Conservation (phyloP, 164 flowering plant genomes). For the Annona cherimola region DNA sequence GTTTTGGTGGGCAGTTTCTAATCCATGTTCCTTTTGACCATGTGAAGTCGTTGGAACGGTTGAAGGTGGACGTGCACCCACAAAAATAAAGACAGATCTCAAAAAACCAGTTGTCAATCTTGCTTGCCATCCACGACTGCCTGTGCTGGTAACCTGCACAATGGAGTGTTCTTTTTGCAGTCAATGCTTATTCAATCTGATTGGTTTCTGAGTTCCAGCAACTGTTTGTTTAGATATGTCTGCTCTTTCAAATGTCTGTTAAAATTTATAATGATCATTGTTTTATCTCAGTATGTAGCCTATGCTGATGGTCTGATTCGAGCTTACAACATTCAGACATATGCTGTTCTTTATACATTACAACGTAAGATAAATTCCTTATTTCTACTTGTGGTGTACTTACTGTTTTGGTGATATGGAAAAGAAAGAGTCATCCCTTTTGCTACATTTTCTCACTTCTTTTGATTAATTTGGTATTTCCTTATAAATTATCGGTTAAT, state of each 20-base stretch:
- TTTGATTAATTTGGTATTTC: background rate
- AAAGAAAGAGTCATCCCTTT: background rate
- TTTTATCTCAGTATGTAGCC: constrained; percentile 76
- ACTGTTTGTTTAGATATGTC: background rate
- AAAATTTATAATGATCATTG: constrained; percentile 6
- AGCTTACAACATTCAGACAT: constrained; percentile 92
- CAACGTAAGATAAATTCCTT: constrained; percentile 61
- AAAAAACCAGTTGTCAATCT: constrained; percentile 96
- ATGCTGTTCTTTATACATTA: constrained; percentile 90
- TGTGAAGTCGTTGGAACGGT: constrained; percentile 91
- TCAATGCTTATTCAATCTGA: background rate
- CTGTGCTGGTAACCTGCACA: constrained; percentile 62
- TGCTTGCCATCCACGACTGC: constrained; percentile 98
- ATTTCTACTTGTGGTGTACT: background rate
- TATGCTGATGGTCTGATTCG: constrained; percentile 95
- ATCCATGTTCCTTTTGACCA: constrained; percentile 17
- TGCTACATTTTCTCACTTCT: background rate
- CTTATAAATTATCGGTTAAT: too few species aligned
- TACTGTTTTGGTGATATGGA: background rate
- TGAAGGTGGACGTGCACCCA: constrained; percentile 95
- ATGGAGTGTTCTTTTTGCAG: background rate
- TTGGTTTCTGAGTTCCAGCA: background rate
- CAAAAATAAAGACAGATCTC: constrained; percentile 94
- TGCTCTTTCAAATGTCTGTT: background rate
- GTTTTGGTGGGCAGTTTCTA: constrained; percentile 8